phyloP scores from a whole-genome alignment of 2,329 filamentous ascomycete species.

The Colletotrichum paranaense region DNA sequence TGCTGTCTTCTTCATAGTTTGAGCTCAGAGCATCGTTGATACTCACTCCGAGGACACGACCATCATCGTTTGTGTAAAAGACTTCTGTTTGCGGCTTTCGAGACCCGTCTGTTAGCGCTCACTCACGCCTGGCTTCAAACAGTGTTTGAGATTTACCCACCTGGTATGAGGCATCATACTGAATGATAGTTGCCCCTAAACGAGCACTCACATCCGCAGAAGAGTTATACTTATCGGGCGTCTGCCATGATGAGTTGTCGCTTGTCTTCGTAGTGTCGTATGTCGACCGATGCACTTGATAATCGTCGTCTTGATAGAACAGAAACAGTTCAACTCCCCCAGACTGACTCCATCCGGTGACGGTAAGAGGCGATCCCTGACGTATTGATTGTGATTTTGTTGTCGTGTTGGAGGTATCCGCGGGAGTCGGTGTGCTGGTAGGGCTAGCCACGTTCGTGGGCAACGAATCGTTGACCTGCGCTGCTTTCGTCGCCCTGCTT shows the following conservation, averaged over 20 bases:
- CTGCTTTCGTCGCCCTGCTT: neutral
- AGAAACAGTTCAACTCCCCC: constrained; percentile 3
- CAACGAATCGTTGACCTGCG: neutral
- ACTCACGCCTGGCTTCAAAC: neutral
- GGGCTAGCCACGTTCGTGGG: neutral
- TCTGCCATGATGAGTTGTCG: neutral
- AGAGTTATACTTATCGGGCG: neutral
- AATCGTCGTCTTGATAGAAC: neutral
- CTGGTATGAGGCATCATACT: neutral
- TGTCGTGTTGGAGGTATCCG: neutral
- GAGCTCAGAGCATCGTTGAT: constrained; percentile 6
- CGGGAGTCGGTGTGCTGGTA: neutral
- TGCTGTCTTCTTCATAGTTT: neutral
- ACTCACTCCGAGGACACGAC: constrained; percentile 3
- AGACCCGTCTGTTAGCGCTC: neutral
- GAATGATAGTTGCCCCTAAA: neutral
- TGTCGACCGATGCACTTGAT: neutral
- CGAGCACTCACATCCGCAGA: neutral
- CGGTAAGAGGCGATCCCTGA: neutral
- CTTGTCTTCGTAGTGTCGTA: neutral
- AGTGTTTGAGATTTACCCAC: neutral
- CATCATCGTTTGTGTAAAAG: neutral
- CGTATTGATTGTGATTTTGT: neutral
- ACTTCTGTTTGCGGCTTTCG: constrained; percentile 1
- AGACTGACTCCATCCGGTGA: neutral